These are phyloP conservation scores for Umbelopsis sp. DNA, from an alignment of 192 early-diverging fungal species.

Conservation along the genomic window DNA sequence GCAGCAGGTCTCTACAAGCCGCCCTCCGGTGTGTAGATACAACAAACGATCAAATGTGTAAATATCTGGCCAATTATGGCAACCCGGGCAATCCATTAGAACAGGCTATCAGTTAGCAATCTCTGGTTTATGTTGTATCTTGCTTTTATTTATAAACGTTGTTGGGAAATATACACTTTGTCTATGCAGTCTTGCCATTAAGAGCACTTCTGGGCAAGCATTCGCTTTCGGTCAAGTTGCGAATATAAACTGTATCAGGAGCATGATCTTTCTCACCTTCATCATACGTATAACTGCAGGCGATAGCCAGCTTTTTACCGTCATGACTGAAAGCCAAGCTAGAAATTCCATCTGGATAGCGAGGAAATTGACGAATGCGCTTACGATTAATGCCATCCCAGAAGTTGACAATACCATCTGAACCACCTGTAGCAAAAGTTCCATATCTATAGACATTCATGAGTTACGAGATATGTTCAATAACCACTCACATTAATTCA, in stretches of 20 bases:
- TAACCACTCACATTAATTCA: conserved; percentile 6
- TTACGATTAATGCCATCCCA: conserved; percentile 95
- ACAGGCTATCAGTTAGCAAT: too few relatives aligned
- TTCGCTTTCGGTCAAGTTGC: conserved; percentile 68
- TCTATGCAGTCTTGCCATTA: conserved; percentile 18
- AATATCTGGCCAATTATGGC: too few relatives aligned
- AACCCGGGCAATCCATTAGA: too few relatives aligned
- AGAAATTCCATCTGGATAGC: conserved; percentile 82
- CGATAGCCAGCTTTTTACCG: conserved; percentile 81
- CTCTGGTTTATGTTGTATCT: too few relatives aligned
- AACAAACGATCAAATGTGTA: too few relatives aligned
- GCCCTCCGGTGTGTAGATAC: not conserved
- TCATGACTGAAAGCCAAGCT: conserved; percentile 81
- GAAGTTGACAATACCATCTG: conserved; percentile 86
- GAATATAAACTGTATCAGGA: conserved; percentile 79
- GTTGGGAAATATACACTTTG: not conserved
- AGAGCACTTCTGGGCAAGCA: conserved; percentile 25
- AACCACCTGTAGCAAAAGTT: conserved; percentile 96
- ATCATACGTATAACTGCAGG: conserved; percentile 93
- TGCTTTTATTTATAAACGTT: too few relatives aligned
- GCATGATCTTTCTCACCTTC: conserved; percentile 91
- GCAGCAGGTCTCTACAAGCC: not conserved
- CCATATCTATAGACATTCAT: conserved; percentile 58
- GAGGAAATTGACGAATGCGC: conserved; percentile 79
- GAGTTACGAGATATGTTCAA: conserved; percentile 1